These are phyloP conservation scores for Daldinia sp. DNA, from an alignment of 2,329 filamentous ascomycete genomes.

Conservation along the genomic window DNA sequence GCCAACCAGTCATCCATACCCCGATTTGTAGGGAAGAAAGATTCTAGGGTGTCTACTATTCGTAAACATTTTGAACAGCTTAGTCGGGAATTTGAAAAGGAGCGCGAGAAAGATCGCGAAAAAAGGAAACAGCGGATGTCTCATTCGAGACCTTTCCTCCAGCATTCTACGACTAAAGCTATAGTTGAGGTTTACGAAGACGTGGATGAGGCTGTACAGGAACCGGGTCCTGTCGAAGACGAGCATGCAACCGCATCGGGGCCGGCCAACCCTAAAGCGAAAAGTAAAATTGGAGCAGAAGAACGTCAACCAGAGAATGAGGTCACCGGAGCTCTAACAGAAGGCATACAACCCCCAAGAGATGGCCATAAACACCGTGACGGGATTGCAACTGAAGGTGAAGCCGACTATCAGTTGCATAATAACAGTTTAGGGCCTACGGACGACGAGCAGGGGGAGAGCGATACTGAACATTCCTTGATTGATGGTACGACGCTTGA, in stretches of 20 bases:
- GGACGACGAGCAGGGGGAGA: conserved; percentile 72
- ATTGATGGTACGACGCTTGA: conserved; percentile 73
- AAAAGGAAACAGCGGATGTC: conserved; percentile 80
- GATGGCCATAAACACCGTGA: conserved; percentile 42
- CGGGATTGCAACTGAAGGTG: conserved; percentile 51
- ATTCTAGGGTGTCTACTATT: conserved; percentile 86
- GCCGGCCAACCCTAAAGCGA: conserved; percentile 46
- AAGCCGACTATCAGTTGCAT: conserved; percentile 54
- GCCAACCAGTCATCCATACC: conserved; percentile 80
- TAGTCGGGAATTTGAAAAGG: conserved; percentile 95
- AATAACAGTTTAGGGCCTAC: conserved; percentile 67
- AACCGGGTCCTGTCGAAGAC: conserved; percentile 73
- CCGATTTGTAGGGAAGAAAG: conserved; percentile 80
- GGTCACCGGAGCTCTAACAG: conserved; percentile 18
- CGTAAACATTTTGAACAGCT: conserved; percentile 97
- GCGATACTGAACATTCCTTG: conserved; percentile 75
- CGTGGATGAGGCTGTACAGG: conserved; percentile 90
- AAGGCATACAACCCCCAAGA: conserved; percentile 35
- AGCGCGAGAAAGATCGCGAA: conserved; percentile 84
- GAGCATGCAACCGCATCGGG: conserved; percentile 55
- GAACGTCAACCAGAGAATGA: conserved; percentile 18
- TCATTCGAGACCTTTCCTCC: conserved; percentile 79
- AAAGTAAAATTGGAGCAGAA: conserved; percentile 32
- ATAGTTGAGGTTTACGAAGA: conserved; percentile 96
- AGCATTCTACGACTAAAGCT: conserved; percentile 90